phyloP scores from a whole-genome alignment of 2,329 filamentous ascomycete species.

The Xylaria sp. region DNA sequence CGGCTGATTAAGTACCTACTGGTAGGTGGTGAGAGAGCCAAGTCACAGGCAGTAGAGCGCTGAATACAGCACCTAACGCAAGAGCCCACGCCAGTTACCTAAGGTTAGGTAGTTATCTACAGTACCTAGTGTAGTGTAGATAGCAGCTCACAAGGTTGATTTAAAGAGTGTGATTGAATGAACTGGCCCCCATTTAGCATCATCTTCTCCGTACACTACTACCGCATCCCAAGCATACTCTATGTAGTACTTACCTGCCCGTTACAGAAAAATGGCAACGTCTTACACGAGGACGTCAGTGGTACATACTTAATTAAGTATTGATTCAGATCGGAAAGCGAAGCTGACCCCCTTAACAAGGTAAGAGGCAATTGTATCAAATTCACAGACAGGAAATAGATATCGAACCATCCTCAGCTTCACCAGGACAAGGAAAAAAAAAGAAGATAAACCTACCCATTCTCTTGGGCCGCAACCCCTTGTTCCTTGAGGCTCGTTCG shows the following conservation, averaged over 20 bases:
- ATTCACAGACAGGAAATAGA: background rate
- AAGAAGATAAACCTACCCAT: conserved; percentile 11
- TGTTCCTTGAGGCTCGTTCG: too few species aligned
- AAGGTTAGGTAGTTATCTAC: too few species aligned
- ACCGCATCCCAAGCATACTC: background rate
- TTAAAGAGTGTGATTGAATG: too few species aligned
- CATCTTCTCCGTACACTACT: background rate
- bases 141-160: background rate
- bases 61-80: background rate
- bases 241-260: background rate
- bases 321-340: conserved; percentile 16
- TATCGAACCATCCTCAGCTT: conserved; percentile 10
- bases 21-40: too few species aligned
- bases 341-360: background rate
- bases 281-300: background rate
- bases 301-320: conserved; percentile 8
- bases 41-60: background rate
- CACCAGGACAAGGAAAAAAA: background rate
- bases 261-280: background rate
- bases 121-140: too few species aligned
- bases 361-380: background rate
- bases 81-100: too few species aligned
- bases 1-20: background rate
- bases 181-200: too few species aligned
- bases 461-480: conserved; percentile 15